Percentiles rank a stretch among this genome's conserved stretches.
Evolutionary conservation across 2,329 filamentous ascomycete species (phyloP).

Genomic region (Cladosporium phlei): DNA sequence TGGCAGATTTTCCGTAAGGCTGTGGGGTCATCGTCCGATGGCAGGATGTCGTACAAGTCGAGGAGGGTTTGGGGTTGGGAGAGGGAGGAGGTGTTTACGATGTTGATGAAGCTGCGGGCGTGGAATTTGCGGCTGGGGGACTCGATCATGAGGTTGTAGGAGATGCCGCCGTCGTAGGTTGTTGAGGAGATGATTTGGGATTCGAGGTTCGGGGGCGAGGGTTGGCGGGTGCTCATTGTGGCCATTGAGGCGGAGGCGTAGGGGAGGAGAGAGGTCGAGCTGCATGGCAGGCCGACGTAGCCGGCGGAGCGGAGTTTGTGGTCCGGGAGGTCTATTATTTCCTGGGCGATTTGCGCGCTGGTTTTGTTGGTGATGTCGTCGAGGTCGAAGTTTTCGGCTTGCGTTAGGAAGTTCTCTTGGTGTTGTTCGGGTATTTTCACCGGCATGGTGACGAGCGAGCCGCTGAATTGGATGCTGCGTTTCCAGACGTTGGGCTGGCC

Average conservation of each 20-base stretch:
- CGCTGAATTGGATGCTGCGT: conserved; percentile 16
- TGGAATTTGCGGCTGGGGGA: conserved; percentile 54
- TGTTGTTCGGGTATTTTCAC: conserved; percentile 15
- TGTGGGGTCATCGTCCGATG: conserved; percentile 5
- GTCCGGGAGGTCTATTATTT: conserved; percentile 14
- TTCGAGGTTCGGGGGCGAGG: conserved; percentile 1
- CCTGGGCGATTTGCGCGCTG: conserved; percentile 12
- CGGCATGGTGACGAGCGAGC: conserved; percentile 18
- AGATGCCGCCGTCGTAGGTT: conserved; percentile 30
- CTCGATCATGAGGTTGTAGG: conserved; percentile 29
- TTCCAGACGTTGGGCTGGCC: conserved; percentile 13
- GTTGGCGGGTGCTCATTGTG: background rate
- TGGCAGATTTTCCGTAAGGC: conserved; percentile 19
- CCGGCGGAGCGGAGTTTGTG: conserved; percentile 14
- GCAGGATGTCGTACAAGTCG: conserved; percentile 13
- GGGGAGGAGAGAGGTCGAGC: conserved; percentile 14
- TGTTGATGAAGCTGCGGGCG: conserved; percentile 52
- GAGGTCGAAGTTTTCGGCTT: conserved; percentile 14
- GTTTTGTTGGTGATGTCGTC: background rate
- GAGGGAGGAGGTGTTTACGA: conserved; percentile 28
- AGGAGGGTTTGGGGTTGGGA: conserved; percentile 1
- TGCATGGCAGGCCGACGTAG: conserved; percentile 16
- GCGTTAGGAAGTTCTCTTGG: conserved; percentile 15
- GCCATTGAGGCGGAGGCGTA: conserved; percentile 15
- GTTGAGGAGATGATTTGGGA: conserved; percentile 20